These are phyloP conservation scores for Suhomyces anneliseae DNA, from an alignment of 1,139 yeast species.

Conservation along the genomic window DNA sequence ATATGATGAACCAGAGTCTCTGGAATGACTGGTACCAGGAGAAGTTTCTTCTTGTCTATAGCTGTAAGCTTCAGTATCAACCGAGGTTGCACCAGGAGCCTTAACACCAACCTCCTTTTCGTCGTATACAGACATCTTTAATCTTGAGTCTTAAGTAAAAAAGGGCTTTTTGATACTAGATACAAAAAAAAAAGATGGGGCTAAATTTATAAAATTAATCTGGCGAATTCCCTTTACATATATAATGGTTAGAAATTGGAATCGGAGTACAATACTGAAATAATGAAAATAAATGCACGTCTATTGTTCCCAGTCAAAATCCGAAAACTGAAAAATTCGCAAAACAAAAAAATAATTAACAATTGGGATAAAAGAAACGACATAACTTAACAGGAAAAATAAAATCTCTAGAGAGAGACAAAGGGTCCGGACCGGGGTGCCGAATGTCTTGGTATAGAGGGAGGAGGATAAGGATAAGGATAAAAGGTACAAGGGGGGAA, in stretches of 20 bases:
- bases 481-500: too few relatives aligned
- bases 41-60: constrained; percentile 12
- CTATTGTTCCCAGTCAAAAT: neutral
- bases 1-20: constrained; percentile 7
- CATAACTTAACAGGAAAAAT: neutral
- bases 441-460: too few relatives aligned
- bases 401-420: neutral
- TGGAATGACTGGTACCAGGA: constrained; percentile 3
- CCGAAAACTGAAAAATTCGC: constrained; percentile 7
- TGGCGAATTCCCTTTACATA: too few relatives aligned
- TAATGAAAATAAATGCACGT: neutral
- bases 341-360: constrained; percentile 5
- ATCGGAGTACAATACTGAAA: neutral
- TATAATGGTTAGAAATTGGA: too few relatives aligned
- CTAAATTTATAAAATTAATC: too few relatives aligned
- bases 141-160: too few relatives aligned
- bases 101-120: constrained; percentile 23
- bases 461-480: too few relatives aligned
- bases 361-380: neutral
- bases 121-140: constrained; percentile 2
- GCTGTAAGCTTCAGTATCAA: constrained; percentile 16
- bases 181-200: too few relatives aligned
- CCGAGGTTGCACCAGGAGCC: constrained; percentile 13
- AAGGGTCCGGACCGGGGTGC: too few relatives aligned
- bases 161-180: too few relatives aligned